Percentiles rank a stretch among this genome's conserved stretches.
phyloP scores from a whole-genome alignment of 805 yeast genomes.

The Starmerella powellii region DNA sequence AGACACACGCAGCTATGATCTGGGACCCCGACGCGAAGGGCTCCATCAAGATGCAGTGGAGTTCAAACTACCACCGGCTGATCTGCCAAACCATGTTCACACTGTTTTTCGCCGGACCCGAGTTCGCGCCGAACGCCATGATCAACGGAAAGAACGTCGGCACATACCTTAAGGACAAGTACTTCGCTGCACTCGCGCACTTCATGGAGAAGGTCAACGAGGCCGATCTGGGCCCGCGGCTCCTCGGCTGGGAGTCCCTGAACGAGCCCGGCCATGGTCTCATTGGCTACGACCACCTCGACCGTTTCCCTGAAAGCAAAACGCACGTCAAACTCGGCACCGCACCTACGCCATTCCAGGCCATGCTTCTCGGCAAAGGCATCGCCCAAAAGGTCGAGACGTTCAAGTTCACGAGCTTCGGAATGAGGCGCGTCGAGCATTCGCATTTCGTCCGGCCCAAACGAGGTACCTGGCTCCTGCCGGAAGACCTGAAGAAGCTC shows the following conservation, averaged over 20 bases:
- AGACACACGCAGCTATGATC: constrained; percentile 67
- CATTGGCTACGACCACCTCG: constrained; percentile 49
- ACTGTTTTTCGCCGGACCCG: constrained; percentile 64
- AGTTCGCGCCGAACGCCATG: constrained; percentile 60
- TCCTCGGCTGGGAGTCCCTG: constrained; percentile 66
- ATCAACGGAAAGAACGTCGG: constrained; percentile 68
- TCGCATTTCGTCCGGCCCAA: constrained; percentile 48
- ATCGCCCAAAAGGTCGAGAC: constrained; percentile 51
- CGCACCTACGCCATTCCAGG: constrained; percentile 69
- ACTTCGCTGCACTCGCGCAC: constrained; percentile 40
- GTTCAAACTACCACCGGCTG: constrained; percentile 65
- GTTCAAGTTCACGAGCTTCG: constrained; percentile 60
- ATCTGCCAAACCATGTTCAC: constrained; percentile 81
- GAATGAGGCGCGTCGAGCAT: constrained; percentile 54
- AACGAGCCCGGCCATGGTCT: constrained; percentile 78
- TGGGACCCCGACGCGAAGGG: constrained; percentile 41
- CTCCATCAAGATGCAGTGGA: constrained; percentile 72
- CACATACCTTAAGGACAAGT: constrained; percentile 56
- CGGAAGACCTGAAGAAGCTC: constrained; percentile 32
- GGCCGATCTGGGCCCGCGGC: constrained; percentile 29
- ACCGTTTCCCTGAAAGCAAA: constrained; percentile 14
- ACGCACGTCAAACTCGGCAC: constrained; percentile 58
- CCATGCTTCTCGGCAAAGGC: constrained; percentile 71
- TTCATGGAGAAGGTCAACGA: constrained; percentile 36
- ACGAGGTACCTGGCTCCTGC: constrained; percentile 53